Percentiles rank a stretch among this genome's conserved stretches.
These are phyloP conservation scores for Phytophthora sp. DNA, from an alignment of 352 stramenopile genomes.

Conservation along the genomic window DNA sequence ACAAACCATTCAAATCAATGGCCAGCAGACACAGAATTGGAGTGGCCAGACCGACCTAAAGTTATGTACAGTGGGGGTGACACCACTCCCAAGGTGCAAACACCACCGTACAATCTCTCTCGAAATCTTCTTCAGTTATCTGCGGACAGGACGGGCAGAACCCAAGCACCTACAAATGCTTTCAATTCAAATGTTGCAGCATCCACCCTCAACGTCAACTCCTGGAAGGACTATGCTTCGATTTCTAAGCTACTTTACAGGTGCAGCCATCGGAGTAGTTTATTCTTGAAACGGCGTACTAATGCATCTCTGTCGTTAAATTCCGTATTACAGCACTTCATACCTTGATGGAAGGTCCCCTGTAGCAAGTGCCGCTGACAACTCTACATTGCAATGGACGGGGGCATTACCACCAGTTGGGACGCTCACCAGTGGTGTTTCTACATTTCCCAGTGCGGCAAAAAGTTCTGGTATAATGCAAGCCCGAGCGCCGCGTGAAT, in stretches of 20 bases:
- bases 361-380: background rate
- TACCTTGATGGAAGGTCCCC: slow-evolving; percentile 13
- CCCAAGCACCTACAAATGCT: slow-evolving; percentile 4
- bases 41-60: slow-evolving; percentile 19
- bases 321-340: slow-evolving; percentile 11
- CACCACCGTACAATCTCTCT: slow-evolving; percentile 27
- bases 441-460: slow-evolving; percentile 13
- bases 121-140: slow-evolving; percentile 28
- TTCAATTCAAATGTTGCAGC: slow-evolving; percentile 16
- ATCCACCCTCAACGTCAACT: slow-evolving; percentile 53
- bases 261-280: slow-evolving; percentile 15
- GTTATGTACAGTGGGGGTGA: slow-evolving; percentile 22
- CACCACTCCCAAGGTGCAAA: slow-evolving; percentile 13
- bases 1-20: slow-evolving; percentile 8
- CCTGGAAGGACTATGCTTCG: slow-evolving; percentile 78
- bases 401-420: slow-evolving; percentile 31
- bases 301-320: background rate
- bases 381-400: slow-evolving; percentile 15
- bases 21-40: slow-evolving; percentile 23
- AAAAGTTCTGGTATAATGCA: slow-evolving; percentile 1
- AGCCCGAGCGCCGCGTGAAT: background rate
- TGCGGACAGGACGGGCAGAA: slow-evolving; percentile 6
- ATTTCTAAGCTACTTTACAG: slow-evolving; percentile 79
- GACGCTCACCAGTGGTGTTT: slow-evolving; percentile 24
- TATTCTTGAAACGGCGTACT: background rate